Conservation (phyloP, 768 basidiomycete genomes). For the Lactarius pseudohatsudake region DNA sequence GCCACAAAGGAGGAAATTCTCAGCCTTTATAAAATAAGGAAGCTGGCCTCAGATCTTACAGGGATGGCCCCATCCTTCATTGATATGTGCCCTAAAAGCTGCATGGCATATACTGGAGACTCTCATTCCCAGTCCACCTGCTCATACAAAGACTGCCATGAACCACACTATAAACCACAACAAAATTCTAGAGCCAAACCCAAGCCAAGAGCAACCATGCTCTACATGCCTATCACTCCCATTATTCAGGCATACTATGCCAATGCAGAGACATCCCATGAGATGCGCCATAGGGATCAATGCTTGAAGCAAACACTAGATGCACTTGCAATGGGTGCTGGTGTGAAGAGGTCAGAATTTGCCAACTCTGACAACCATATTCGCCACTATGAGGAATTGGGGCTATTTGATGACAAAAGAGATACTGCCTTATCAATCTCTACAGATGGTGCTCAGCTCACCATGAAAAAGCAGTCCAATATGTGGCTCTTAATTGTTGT, state of each 20-base stretch:
- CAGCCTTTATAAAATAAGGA: too few relatives aligned
- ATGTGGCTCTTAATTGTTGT: slow-evolving; percentile 33
- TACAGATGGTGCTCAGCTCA: slow-evolving; percentile 35
- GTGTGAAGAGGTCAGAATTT: slow-evolving; percentile 8
- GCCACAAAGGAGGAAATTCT: too few relatives aligned
- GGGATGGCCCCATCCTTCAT: too few relatives aligned
- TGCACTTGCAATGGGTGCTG: neutral
- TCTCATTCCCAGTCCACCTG: neutral
- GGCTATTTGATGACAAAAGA: slow-evolving; percentile 15
- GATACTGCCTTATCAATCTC: slow-evolving; percentile 35
- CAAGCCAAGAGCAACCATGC: neutral
- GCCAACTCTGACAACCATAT: neutral
- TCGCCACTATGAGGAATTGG: neutral
- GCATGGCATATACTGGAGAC: slow-evolving; percentile 4
- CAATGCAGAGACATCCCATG: neutral
- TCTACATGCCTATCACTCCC: neutral
- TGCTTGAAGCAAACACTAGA: neutral
- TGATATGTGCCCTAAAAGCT: neutral
- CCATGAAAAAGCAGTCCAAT: slow-evolving; percentile 37
- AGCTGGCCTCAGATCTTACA: too few relatives aligned
- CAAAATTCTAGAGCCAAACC: neutral
- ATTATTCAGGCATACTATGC: slow-evolving; percentile 7
- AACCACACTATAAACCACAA: neutral
- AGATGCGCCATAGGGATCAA: neutral
- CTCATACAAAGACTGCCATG: neutral